Percentiles rank a stretch among this genome's conserved stretches.
phyloP scores from a whole-genome alignment of 1,284 basidiomycete species.

The Chondrostereum purpureum region DNA sequence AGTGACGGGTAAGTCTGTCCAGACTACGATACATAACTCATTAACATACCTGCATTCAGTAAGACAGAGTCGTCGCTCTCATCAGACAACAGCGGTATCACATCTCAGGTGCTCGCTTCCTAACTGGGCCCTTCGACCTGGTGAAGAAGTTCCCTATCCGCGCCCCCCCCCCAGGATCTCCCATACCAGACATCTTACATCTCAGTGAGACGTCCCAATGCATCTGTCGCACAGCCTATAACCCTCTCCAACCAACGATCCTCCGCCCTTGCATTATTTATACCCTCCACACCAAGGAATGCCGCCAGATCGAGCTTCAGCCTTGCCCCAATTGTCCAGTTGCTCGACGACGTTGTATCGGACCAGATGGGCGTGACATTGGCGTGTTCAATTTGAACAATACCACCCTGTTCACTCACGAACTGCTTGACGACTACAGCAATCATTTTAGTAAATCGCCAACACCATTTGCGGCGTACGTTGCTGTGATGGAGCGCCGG shows the following conservation, averaged over 20 bases:
- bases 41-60: not conserved
- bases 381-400: constrained; percentile 26
- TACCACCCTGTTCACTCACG: constrained; percentile 18
- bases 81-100: not conserved
- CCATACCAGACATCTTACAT: not conserved
- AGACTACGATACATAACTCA: not conserved
- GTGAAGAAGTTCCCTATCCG: not conserved
- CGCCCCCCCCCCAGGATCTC: not conserved
- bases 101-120: not conserved
- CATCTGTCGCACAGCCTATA: not conserved
- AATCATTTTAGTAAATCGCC: constrained; percentile 20
- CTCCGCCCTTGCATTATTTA: not conserved
- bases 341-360: constrained; percentile 11
- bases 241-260: not conserved
- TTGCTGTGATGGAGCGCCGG: constrained; percentile 7
- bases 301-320: not conserved
- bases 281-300: not conserved
- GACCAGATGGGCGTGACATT: constrained; percentile 17
- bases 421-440: constrained; percentile 24
- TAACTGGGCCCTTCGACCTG: not conserved
- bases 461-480: constrained; percentile 23
- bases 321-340: constrained; percentile 1
- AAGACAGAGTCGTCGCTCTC: not conserved
- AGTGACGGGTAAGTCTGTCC: not conserved
- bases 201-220: not conserved